Evolutionary conservation across 331 rosid genomes (phyloP).

Genomic region (Quercus lobata): DNA sequence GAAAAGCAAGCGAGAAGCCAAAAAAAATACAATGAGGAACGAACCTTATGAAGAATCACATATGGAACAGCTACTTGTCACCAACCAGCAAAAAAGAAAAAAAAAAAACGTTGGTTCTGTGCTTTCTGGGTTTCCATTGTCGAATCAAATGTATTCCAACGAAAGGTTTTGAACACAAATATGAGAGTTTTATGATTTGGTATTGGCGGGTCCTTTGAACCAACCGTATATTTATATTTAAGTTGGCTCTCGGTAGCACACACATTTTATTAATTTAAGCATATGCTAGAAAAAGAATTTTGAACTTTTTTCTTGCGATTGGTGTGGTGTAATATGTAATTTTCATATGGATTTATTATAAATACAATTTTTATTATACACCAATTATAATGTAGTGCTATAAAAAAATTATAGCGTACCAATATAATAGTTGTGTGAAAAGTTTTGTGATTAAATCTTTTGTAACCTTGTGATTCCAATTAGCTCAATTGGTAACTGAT

Average conservation of each 20-base stretch:
- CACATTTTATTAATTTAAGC: no score
- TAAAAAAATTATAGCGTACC: no score
- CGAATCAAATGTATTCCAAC: slow-evolving; percentile 3
- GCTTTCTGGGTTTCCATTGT: slow-evolving; percentile 26
- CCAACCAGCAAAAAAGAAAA: slow-evolving; percentile 27
- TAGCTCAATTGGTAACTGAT: rapidly evolving
- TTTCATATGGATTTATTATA: no score
- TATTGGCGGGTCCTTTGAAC: slow-evolving; percentile 16
- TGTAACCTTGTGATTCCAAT: rapidly evolving
- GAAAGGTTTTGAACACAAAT: neutral
- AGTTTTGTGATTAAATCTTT: no score
- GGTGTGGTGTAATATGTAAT: no score
- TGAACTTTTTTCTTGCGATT: no score
- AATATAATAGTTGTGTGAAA: no score
- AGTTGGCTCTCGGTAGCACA: no score
- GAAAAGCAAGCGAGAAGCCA: slow-evolving; percentile 31
- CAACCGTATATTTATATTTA: neutral
- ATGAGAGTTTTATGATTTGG: neutral
- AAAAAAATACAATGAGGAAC: slow-evolving; percentile 9
- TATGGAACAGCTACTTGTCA: slow-evolving; percentile 33
- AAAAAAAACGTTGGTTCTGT: neutral
- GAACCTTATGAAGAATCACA: no score
- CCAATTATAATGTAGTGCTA: no score
- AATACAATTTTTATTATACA: no score
- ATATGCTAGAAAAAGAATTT: no score